Conservation (phyloP, 2,329 filamentous ascomycete species). For the Aureobasidium leucospermi region DNA sequence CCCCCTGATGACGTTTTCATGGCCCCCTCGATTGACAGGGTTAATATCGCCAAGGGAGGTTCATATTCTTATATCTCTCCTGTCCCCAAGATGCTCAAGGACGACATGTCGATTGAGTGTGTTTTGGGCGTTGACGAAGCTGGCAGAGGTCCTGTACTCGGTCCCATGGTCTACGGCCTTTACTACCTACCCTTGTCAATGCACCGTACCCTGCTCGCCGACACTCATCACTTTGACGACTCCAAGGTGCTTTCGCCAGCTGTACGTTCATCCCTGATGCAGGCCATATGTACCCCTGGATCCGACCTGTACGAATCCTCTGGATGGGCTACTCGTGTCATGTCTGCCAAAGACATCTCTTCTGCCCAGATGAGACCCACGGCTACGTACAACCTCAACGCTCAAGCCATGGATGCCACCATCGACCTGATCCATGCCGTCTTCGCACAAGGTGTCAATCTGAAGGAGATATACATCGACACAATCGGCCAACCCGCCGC, state of each 20-base stretch:
- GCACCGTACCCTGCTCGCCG: slow-evolving; percentile 65
- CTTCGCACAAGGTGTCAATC: slow-evolving; percentile 68
- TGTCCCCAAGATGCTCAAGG: slow-evolving; percentile 33
- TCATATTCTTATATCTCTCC: slow-evolving; percentile 43
- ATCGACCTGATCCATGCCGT: slow-evolving; percentile 73
- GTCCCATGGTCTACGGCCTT: slow-evolving; percentile 61
- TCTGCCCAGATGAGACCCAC: slow-evolving; percentile 65
- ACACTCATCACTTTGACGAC: slow-evolving; percentile 84
- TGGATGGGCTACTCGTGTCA: slow-evolving; percentile 75
- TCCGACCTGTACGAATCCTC: slow-evolving; percentile 55
- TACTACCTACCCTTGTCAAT: slow-evolving; percentile 64
- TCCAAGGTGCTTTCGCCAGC: slow-evolving; percentile 80
- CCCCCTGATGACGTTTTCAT: slow-evolving; percentile 35
- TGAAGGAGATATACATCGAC: slow-evolving; percentile 88
- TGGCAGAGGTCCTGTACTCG: slow-evolving; percentile 86
- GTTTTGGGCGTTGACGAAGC: slow-evolving; percentile 90
- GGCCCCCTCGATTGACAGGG: slow-evolving; percentile 38
- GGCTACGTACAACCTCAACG: slow-evolving; percentile 79
- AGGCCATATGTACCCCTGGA: slow-evolving; percentile 59
- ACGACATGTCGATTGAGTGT: slow-evolving; percentile 51
- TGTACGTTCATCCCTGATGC: slow-evolving; percentile 68
- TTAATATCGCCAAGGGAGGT: slow-evolving; percentile 33
- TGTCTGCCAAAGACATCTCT: slow-evolving; percentile 78
- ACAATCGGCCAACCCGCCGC: slow-evolving; percentile 76
- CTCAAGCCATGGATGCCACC: slow-evolving; percentile 90